Base-by-base conservation (phyloP, 2,329 filamentous ascomycete genomes). In the Leptodontidium sp. region DNA sequence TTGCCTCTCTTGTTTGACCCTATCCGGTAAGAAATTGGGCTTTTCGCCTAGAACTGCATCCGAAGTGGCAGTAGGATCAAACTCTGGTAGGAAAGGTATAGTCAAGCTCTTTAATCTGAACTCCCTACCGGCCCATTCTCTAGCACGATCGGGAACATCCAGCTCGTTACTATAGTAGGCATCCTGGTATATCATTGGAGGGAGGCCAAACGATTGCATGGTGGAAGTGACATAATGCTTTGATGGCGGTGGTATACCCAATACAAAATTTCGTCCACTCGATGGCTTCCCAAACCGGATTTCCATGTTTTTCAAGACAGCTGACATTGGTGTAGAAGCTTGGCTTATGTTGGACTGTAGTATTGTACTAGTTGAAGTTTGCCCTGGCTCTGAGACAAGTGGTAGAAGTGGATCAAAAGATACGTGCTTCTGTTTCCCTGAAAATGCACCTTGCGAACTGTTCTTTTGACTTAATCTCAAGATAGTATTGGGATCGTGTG, bases 81-180 rank as follows among this genome's bases (percentile, higher is more conserved):
- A 98, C 0, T 87, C 83, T 0, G 94, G 92, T 1, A 98, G 86
- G 79, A 90, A 97, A 0, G 92, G 93, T 8, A 97, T 77, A 1
- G 91, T 92, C 65, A 86, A 89, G 69, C 94, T 91, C 75, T 89
- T 87, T 7, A 98, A 82, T 68, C 88, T 91, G 77, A 97, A 98
- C 74, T 97, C 92, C 73, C 90, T 89, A 3, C 95, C 95, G 7
- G 92, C 95, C 80, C 97, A 98, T 79, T 97, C 93, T 64, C 93
- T 86, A 40, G 86, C 80, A 64, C 91, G 87, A 49, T 90, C 86
- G 14, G 94, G 94, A 0, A 98, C 91, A 79, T 98, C 96, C 62
- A 84, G 85, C 70, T 97, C 93, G 35, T 92, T 85, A 74, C 94
- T 92, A 77, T 97, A 98, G 76, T 91, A 94, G 0, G 94, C 90